Base-by-base conservation (phyloP, 371 early-diverging fungal genomes). In the Astathelohania contejeani region DNA sequence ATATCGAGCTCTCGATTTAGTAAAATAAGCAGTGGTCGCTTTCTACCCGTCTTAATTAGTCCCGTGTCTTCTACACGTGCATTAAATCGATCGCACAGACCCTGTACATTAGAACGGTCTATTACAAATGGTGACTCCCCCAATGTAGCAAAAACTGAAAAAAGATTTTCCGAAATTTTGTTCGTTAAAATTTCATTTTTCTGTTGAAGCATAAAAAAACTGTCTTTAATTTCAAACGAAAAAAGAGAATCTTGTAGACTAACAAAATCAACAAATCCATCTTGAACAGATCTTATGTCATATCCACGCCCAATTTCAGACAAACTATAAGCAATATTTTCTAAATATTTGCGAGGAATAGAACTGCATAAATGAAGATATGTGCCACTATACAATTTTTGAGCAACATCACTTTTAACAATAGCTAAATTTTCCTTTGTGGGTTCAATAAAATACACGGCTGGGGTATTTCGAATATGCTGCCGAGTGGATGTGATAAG, bases 381-480 rank as follows among this genome's bases (percentile, higher is more conserved):
- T 67, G 86, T 88, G 27, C 84, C 79, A 62, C 87, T 88, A 73
- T 96, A 98, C 37, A 91, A 72, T 24, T 82, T 79, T 50, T 79
- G 78, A n/a, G 78, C 74, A 42, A 96, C 67, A 73, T 98, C 97
- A 66, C 88, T 82, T 35, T 77, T 74, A 29, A 94, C 79, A 32
- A 73, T 72, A 42, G 78, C 75, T 61, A 90, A 78, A 70, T 83
- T 88, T 42, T 87, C 85, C 0, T 78, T 69, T 14, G 83, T 85
- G 10, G 92, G 91, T 62, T 85, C 81, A 0, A 93, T 78, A 77
- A 96, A 90, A 74, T 96, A 96, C 37, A 98, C 77, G 0, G 95
- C 94, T 4, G 95, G 92, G 0, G 90, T 93, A 71, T 92, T 92
- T 0, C 83, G 78, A 40, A 93, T 84, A 7, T 85, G 73, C 47